These are phyloP conservation scores for Lophiostoma macrostomum DNA, from an alignment of 495 filamentous ascomycete genomes.

Conservation along the genomic window DNA sequence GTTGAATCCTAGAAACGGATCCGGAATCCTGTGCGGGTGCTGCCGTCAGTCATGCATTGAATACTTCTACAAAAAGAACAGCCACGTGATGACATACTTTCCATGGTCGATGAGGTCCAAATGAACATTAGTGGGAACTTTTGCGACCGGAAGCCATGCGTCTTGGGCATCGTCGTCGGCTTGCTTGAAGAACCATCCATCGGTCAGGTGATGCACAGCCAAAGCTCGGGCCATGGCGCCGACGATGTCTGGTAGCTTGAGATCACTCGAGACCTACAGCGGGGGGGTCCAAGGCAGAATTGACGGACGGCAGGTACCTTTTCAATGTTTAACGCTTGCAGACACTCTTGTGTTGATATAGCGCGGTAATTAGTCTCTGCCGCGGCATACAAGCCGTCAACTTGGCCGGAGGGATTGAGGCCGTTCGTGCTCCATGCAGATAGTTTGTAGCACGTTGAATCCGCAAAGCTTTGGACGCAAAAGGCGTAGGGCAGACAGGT, in stretches of 20 bases:
- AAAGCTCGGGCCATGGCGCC: slow-evolving; percentile 30
- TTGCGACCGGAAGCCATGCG: slow-evolving; percentile 38
- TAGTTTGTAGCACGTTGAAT: slow-evolving; percentile 26
- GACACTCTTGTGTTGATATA: slow-evolving; percentile 25
- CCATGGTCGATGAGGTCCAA: slow-evolving; percentile 41
- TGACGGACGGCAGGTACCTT: slow-evolving; percentile 5
- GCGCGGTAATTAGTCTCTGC: slow-evolving; percentile 22
- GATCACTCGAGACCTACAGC: neutral
- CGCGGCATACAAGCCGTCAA: slow-evolving; percentile 15
- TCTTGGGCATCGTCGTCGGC: slow-evolving; percentile 27
- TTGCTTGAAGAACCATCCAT: slow-evolving; percentile 40
- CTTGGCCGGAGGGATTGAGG: slow-evolving; percentile 28
- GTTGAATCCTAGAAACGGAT: slow-evolving; percentile 43
- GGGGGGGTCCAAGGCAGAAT: neutral
- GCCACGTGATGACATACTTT: slow-evolving; percentile 34
- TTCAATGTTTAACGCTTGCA: slow-evolving; percentile 1
- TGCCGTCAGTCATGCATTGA: slow-evolving; percentile 20
- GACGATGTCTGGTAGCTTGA: neutral
- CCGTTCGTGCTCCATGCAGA: slow-evolving; percentile 28
- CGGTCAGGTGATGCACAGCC: slow-evolving; percentile 32
- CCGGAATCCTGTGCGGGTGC: slow-evolving; percentile 36
- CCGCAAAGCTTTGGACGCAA: slow-evolving; percentile 15
- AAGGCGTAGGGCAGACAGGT: slow-evolving; percentile 3
- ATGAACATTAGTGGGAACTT: slow-evolving; percentile 42
- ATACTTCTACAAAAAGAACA: slow-evolving; percentile 16